Evolutionary conservation across 768 basidiomycete genomes (phyloP).

Genomic region (Suillus lakei): DNA sequence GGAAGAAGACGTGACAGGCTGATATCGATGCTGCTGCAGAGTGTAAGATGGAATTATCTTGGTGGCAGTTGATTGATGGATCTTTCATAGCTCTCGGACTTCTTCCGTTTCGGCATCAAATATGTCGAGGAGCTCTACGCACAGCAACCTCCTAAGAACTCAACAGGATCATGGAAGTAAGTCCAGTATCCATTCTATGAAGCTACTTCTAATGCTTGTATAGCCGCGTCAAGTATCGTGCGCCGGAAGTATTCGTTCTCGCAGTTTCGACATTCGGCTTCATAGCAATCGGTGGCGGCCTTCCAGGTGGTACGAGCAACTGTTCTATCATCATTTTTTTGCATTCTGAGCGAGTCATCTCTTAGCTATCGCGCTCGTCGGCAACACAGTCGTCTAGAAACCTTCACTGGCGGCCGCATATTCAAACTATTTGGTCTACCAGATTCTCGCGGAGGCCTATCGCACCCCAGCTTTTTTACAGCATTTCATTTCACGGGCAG

Average conservation of each 20-base stretch:
- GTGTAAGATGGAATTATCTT: conserved; percentile 22
- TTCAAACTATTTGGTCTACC: conserved; percentile 91
- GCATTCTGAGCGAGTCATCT: background rate
- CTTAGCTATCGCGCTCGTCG: conserved; percentile 87
- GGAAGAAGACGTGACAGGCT: conserved; percentile 99
- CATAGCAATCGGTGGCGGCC: conserved; percentile 97
- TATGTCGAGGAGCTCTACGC: conserved; percentile 95
- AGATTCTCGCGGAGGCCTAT: conserved; percentile 91
- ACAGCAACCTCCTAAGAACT: conserved; percentile 88
- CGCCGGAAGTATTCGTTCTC: conserved; percentile 97
- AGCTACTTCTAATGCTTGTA: conserved; percentile 13
- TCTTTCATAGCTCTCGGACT: conserved; percentile 72
- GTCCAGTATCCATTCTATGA: conserved; percentile 33
- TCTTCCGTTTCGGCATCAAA: conserved; percentile 96
- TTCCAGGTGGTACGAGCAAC: conserved; percentile 61
- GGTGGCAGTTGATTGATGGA: conserved; percentile 14
- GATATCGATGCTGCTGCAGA: conserved; percentile 99
- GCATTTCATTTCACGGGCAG: conserved; percentile 97
- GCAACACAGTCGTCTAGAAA: conserved; percentile 97
- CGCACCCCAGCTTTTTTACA: conserved; percentile 78
- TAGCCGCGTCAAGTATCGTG: conserved; percentile 94
- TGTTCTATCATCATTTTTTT: background rate
- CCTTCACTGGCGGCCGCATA: conserved; percentile 95
- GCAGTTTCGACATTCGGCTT: conserved; percentile 99
- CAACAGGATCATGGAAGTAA: conserved; percentile 92